Evolutionary conservation across 495 filamentous ascomycete genomes (phyloP).

Genomic region (Evansstolkia leycettana): DNA sequence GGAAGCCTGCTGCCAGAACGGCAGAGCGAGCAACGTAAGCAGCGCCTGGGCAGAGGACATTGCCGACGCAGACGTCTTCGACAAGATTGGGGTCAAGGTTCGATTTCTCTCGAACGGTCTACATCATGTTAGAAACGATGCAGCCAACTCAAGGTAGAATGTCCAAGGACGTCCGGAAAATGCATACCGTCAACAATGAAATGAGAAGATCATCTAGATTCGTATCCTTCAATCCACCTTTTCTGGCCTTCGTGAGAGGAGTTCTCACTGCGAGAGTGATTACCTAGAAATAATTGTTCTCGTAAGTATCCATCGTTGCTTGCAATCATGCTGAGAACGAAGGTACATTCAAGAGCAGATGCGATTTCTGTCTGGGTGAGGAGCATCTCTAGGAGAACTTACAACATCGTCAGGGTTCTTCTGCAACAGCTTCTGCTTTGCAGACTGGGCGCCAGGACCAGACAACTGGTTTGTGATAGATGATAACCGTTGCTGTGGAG

Average conservation of each 20-base stretch:
- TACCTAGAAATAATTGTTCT: constrained; percentile 33
- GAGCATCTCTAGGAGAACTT: constrained; percentile 5
- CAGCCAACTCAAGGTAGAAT: neutral
- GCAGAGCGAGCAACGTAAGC: constrained; percentile 83
- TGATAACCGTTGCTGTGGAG: constrained; percentile 28
- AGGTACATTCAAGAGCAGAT: neutral
- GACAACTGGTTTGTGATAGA: constrained; percentile 30
- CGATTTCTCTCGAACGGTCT: constrained; percentile 53
- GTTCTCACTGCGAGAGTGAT: constrained; percentile 76
- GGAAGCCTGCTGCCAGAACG: constrained; percentile 81
- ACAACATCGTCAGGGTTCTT: constrained; percentile 36
- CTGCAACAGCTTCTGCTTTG: constrained; percentile 21
- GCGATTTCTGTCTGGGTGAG: neutral
- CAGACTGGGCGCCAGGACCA: constrained; percentile 13
- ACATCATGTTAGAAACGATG: neutral
- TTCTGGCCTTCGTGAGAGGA: constrained; percentile 63
- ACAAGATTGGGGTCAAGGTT: constrained; percentile 73
- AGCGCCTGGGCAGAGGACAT: constrained; percentile 46
- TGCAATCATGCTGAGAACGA: neutral
- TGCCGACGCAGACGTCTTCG: constrained; percentile 87
- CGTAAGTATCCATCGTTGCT: neutral
- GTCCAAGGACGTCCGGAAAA: neutral
- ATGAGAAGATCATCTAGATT: constrained; percentile 68
- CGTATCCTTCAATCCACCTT: constrained; percentile 90
- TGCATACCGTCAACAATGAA: constrained; percentile 61